These are phyloP conservation scores for Wickerhamiella occidentalis DNA, from an alignment of 805 yeast species.

Conservation along the genomic window DNA sequence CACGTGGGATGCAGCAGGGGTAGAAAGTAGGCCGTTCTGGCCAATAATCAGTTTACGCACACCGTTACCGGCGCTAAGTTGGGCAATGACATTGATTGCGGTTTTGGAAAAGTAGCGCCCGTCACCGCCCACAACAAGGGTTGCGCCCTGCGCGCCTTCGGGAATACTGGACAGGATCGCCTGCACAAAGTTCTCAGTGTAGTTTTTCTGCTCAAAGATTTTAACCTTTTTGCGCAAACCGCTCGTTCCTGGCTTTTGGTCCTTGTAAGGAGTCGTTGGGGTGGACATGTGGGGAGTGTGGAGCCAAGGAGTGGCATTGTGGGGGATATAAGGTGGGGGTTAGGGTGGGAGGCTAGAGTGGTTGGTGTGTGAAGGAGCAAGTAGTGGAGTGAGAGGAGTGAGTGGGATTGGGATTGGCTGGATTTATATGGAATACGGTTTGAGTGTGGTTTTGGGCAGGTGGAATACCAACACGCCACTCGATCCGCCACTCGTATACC, in stretches of 20 bases:
- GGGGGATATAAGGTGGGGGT: background rate
- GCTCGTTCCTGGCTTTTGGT: constrained; percentile 97
- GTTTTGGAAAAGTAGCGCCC: constrained; percentile 83
- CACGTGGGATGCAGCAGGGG: constrained; percentile 94
- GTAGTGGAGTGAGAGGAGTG: too few species aligned
- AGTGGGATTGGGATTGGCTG: too few species aligned
- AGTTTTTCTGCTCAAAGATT: constrained; percentile 66
- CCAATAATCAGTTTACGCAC: constrained; percentile 78
- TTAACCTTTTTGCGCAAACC: constrained; percentile 87
- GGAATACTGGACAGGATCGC: constrained; percentile 78
- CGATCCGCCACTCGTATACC: too few species aligned
- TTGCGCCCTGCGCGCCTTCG: constrained; percentile 64
- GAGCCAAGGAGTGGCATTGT: background rate
- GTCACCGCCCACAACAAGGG: constrained; percentile 90
- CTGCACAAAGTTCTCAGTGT: constrained; percentile 91
- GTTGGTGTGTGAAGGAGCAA: too few species aligned
- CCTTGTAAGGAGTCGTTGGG: constrained; percentile 63
- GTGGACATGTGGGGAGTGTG: constrained; percentile 22
- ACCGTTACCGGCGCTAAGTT: constrained; percentile 84
- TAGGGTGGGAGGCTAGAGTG: too few species aligned
- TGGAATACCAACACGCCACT: too few species aligned
- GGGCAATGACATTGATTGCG: constrained; percentile 68
- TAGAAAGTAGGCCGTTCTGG: constrained; percentile 74
- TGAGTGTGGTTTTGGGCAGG: too few species aligned
- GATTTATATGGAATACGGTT: too few species aligned